Evolutionary conservation across 805 yeast species (phyloP).

Genomic region (Yarrowia sp.): DNA sequence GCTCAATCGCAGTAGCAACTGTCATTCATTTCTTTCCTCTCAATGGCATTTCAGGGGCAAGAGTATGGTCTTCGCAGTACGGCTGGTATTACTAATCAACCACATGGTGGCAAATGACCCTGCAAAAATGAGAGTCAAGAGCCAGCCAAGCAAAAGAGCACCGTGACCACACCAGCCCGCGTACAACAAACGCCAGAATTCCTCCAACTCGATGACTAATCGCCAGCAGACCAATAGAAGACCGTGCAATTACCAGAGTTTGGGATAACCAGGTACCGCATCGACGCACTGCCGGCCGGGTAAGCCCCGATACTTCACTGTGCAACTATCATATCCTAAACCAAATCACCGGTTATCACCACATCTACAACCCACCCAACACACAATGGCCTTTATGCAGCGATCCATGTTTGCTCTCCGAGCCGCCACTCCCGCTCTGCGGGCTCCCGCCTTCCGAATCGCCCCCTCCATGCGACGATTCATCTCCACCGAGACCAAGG

Average conservation of each 20-base stretch:
- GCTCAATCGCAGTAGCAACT: no score
- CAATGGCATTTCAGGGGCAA: no score
- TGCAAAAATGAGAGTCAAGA: no score
- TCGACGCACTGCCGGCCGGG: slow-evolving; percentile 15
- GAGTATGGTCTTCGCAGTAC: no score
- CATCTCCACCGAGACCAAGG: slow-evolving; percentile 71
- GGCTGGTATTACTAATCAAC: no score
- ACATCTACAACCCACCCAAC: background rate
- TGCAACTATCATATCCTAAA: background rate
- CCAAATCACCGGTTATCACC: background rate
- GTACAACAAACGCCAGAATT: background rate
- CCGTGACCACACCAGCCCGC: no score
- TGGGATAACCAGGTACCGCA: background rate
- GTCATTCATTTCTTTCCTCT: no score
- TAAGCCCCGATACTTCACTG: background rate
- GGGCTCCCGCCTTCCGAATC: slow-evolving; percentile 17
- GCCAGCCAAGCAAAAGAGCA: no score
- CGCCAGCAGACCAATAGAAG: background rate
- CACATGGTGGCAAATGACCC: no score
- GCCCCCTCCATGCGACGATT: slow-evolving; percentile 42
- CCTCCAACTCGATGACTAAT: background rate
- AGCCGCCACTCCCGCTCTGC: slow-evolving; percentile 20
- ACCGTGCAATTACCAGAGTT: background rate
- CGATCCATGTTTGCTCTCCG: slow-evolving; percentile 24
- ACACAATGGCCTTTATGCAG: slow-evolving; percentile 25